Base-by-base conservation (phyloP, 345 rosid species). In the Eucalyptus brandiana region DNA sequence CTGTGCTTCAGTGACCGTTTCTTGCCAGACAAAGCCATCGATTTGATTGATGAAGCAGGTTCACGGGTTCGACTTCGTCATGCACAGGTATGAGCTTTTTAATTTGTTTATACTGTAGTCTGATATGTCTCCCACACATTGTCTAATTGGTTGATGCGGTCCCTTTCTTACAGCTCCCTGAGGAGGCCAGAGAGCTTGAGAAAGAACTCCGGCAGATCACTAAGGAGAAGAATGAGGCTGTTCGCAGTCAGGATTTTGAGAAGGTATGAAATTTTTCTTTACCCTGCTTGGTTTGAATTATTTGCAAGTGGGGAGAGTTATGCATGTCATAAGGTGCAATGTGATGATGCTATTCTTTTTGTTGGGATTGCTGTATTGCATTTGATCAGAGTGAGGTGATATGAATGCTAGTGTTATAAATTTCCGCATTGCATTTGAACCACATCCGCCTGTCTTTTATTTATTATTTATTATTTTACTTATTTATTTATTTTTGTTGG, bases 31-130 rank as follows among this genome's bases (percentile, higher is more conserved):
- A 98, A 98, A 94, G 99, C 99, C 14, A 98, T 98, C 86, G 99
- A 98, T 91, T 94, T 98, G 97, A 94, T 98, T 80, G 99, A 98
- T 94, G 99, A 98, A 94, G 99, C 99, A 90, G 99, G 99, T 88
- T 98, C 99, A 92, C 96, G 99, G 51, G 99, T 98, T 92, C 95
- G 99, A 53, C 97, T 98, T 90, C 98, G 96, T 89, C 98, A 98
- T 92, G 99, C 97, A 60, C 97, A 97, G 99, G 99, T 95, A 72
- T 47, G 89, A 37, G 80, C 44, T 53, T 54, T 54, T 88, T 88
- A 45, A 45, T 65, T 49, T 88, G 56, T 44, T 69, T 12, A 62
- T 9, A 69, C 40, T 2, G 40, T 87, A 45, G 40, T 88, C 56
- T 48, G 56, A 34, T 45, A 65, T 34, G 40, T 42, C 48, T 88